Conservation (phyloP, 192 early-diverging fungal genomes). For the Coemansia sp. region DNA sequence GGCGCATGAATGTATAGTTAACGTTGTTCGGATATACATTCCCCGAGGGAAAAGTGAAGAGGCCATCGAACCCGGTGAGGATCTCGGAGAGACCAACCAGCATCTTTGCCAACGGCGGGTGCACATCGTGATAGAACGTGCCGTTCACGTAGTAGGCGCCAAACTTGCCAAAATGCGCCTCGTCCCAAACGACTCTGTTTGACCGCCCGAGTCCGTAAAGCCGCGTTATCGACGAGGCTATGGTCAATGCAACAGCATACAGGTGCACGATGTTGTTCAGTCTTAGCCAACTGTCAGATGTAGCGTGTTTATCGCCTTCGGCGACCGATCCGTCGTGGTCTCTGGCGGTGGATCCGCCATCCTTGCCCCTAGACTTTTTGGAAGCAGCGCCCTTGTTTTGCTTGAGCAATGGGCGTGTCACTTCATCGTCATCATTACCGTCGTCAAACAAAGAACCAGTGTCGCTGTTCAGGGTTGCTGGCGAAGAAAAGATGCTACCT, state of each 20-base stretch:
- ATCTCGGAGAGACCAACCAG: slow-evolving; percentile 82
- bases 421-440: slow-evolving; percentile 1
- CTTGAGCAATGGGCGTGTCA: neutral
- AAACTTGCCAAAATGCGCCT: slow-evolving; percentile 76
- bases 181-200: slow-evolving; percentile 70
- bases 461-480: neutral
- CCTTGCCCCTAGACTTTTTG: neutral
- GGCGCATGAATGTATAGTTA: slow-evolving; percentile 85
- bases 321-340: neutral
- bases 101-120: slow-evolving; percentile 98
- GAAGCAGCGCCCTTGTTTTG: neutral
- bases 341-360: neutral
- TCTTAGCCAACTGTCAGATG: slow-evolving; percentile 7
- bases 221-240: slow-evolving; percentile 29
- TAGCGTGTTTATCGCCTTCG: neutral
- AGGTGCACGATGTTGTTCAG: neutral
- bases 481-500: neutral
- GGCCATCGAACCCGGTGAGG: slow-evolving; percentile 83
- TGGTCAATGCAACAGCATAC: slow-evolving; percentile 18
- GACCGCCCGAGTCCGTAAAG: slow-evolving; percentile 36
- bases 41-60: slow-evolving; percentile 82
- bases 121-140: slow-evolving; percentile 97
- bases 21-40: slow-evolving; percentile 75
- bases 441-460: slow-evolving; percentile 17
- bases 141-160: slow-evolving; percentile 89